Evolutionary conservation across 1,284 basidiomycete genomes (phyloP).

Genomic region (Spongiforma sp.): DNA sequence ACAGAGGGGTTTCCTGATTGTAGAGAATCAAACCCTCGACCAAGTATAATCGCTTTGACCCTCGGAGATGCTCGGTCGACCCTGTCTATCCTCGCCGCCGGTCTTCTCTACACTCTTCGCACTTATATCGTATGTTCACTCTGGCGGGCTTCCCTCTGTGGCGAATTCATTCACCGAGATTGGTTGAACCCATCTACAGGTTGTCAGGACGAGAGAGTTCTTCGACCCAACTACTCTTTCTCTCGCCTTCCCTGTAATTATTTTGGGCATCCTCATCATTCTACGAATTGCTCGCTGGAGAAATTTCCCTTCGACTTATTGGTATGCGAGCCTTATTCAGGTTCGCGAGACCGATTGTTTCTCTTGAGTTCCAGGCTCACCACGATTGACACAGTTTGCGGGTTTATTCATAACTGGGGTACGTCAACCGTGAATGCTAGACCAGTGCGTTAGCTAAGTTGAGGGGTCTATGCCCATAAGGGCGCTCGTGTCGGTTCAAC

Average conservation of each 20-base stretch:
- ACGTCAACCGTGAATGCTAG: slow-evolving; percentile 4
- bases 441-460: not conserved
- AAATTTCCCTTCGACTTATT: slow-evolving; percentile 20
- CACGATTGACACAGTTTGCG: slow-evolving; percentile 24
- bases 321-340: slow-evolving; percentile 30
- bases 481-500: slow-evolving; percentile 15
- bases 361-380: slow-evolving; percentile 3
- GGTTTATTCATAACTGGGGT: slow-evolving; percentile 29
- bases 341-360: slow-evolving; percentile 17
- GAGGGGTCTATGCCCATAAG: too few species aligned
- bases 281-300: slow-evolving; percentile 15
- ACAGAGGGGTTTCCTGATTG: not conserved
- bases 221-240: slow-evolving; percentile 17
- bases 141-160: not conserved
- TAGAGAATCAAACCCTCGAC: slow-evolving; percentile 7
- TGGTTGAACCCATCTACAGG: slow-evolving; percentile 17
- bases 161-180: not conserved
- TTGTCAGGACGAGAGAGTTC: slow-evolving; percentile 17
- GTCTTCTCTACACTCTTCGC: slow-evolving; percentile 19
- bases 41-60: slow-evolving; percentile 1
- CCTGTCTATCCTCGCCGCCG: slow-evolving; percentile 20
- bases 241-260: slow-evolving; percentile 22
- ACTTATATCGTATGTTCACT: slow-evolving; percentile 24
- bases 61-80: slow-evolving; percentile 16
- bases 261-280: slow-evolving; percentile 21